Percentiles rank a stretch among this genome's conserved stretches.
These are phyloP conservation scores for Prunus campanulata DNA, from an alignment of 306 rosid species.

Conservation along the genomic window DNA sequence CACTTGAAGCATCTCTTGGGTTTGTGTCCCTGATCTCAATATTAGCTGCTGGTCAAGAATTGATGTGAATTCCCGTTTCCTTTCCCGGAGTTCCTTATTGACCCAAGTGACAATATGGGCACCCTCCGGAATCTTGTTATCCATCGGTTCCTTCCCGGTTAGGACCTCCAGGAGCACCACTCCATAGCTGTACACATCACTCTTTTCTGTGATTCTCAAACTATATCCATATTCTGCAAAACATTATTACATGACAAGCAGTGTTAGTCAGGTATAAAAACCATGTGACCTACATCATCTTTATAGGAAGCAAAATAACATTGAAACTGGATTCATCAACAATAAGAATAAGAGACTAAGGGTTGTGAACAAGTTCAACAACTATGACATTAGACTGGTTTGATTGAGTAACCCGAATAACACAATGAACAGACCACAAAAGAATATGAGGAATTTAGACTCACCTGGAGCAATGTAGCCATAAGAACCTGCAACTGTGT, in stretches of 20 bases:
- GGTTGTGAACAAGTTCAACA: not conserved
- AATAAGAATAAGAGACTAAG: not conserved
- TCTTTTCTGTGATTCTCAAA: constrained; percentile 86
- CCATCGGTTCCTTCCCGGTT: constrained; percentile 79
- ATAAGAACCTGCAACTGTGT: constrained; percentile 81
- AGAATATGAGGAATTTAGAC: constrained; percentile 26
- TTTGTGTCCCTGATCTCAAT: constrained; percentile 71
- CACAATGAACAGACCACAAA: not conserved
- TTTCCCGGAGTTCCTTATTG: constrained; percentile 56
- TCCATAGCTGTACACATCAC: constrained; percentile 94
- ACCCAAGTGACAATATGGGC: constrained; percentile 81
- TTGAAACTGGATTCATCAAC: not conserved
- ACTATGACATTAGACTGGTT: not conserved
- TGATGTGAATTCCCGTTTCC: constrained; percentile 48
- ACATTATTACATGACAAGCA: constrained; percentile 9
- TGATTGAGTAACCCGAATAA: not conserved
- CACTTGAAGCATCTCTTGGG: constrained; percentile 90
- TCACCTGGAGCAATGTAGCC: constrained; percentile 97
- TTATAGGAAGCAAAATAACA: too few relatives aligned
- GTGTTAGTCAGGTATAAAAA: not conserved
- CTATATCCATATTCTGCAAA: constrained; percentile 94
- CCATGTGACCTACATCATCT: too few relatives aligned
- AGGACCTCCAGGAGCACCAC: constrained; percentile 80
- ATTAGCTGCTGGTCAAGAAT: constrained; percentile 76
- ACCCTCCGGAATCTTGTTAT: constrained; percentile 66